phyloP scores from a whole-genome alignment of 2,329 filamentous ascomycete species.

The Colletotrichum phormii region DNA sequence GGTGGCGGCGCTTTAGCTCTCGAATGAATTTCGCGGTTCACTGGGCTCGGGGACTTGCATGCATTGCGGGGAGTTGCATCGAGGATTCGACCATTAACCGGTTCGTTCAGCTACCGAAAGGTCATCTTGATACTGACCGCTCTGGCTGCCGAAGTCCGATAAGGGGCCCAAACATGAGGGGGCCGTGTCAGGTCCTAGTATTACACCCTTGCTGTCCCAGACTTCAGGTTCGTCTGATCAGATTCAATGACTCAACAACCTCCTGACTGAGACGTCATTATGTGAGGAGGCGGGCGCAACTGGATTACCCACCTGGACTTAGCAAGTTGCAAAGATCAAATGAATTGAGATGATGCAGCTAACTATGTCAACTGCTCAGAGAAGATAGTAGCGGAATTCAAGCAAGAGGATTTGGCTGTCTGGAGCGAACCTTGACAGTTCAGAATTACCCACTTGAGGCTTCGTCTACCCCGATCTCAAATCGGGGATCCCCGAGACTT shows the following conservation, averaged over 20 bases:
- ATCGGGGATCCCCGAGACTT: not conserved
- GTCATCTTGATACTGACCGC: not conserved
- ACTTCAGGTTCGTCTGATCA: not conserved
- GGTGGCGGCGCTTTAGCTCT: not conserved
- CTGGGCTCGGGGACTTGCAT: no score
- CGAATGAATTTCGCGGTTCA: not conserved
- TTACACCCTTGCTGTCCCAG: not conserved
- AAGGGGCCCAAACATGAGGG: not conserved
- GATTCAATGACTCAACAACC: not conserved
- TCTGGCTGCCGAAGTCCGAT: not conserved
- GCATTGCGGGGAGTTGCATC: not conserved
- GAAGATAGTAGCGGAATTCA: not conserved
- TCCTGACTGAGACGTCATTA: not conserved
- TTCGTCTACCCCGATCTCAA: not conserved
- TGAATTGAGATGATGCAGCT: not conserved
- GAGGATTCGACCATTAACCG: not conserved
- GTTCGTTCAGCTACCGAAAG: not conserved
- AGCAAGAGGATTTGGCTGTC: not conserved
- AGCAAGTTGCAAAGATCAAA: not conserved
- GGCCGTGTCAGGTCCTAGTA: not conserved
- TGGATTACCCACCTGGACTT: not conserved
- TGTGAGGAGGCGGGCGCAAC: not conserved
- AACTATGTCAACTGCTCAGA: not conserved
- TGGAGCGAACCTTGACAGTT: not conserved
- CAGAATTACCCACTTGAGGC: not conserved